A percentile compares a stretch with the other conserved stretches of the same genome.
Evolutionary conservation across 768 basidiomycete species (phyloP).

Genomic region (Lenzites betulinus): DNA sequence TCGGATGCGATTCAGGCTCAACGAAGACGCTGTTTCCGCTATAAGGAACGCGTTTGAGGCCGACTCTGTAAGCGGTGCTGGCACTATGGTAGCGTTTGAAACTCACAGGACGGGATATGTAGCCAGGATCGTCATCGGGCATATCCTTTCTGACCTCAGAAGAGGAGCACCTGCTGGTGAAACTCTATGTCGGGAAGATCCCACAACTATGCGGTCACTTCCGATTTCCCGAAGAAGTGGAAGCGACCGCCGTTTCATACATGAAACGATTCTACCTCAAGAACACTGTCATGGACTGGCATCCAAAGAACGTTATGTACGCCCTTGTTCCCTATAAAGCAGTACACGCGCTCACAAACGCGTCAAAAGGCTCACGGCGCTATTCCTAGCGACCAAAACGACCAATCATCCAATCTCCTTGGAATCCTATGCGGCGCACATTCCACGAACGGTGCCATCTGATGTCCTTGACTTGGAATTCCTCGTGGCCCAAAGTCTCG

Average conservation of each 20-base stretch:
- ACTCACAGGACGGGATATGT: background rate
- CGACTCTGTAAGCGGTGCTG: conserved; percentile 62
- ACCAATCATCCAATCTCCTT: conserved; percentile 93
- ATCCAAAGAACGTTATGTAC: conserved; percentile 98
- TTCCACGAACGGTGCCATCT: conserved; percentile 75
- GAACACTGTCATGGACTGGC: conserved; percentile 99
- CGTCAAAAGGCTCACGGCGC: conserved; percentile 77
- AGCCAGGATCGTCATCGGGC: conserved; percentile 73
- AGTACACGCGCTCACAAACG: conserved; percentile 2
- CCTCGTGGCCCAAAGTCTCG: conserved; percentile 89
- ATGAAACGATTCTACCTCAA: conserved; percentile 96
- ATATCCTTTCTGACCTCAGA: conserved; percentile 75
- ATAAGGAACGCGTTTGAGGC: conserved; percentile 79
- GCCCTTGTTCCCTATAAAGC: conserved; percentile 28
- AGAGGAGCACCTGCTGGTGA: conserved; percentile 88
- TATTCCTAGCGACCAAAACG: conserved; percentile 96
- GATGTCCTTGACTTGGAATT: conserved; percentile 96
- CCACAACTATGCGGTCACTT: conserved; percentile 82
- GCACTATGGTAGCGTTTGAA: background rate
- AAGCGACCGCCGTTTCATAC: conserved; percentile 89
- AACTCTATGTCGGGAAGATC: conserved; percentile 87
- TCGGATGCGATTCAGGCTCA: conserved; percentile 64
- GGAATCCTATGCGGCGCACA: conserved; percentile 79
- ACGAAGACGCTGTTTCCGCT: conserved; percentile 70
- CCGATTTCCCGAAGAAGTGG: conserved; percentile 88